Conservation (phyloP, 805 yeast genomes). For the Metschnikowia proteae region DNA sequence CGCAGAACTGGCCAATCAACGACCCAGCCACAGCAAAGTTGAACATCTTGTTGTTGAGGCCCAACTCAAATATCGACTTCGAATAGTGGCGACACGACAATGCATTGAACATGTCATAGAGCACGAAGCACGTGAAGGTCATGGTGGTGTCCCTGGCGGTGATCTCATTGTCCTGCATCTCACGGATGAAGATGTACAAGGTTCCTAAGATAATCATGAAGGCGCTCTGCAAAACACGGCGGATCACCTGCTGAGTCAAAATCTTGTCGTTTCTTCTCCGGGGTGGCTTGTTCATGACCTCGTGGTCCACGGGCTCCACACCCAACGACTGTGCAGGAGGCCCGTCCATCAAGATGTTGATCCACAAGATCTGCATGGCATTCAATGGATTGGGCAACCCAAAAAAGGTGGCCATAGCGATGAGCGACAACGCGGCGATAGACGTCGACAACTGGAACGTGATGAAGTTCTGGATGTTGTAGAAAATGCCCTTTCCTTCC, state of each 20-base stretch:
- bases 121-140: conserved; percentile 96
- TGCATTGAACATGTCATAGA: conserved; percentile 97
- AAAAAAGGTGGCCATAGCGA: conserved; percentile 82
- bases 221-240: conserved; percentile 75
- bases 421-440: conserved; percentile 87
- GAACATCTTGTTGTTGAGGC: conserved; percentile 83
- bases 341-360: conserved; percentile 96
- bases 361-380: conserved; percentile 98
- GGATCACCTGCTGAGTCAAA: conserved; percentile 63
- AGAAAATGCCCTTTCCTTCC: conserved; percentile 96
- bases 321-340: conserved; percentile 98
- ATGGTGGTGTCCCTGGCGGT: conserved; percentile 97
- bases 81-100: conserved; percentile 85
- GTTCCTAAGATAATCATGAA: conserved; percentile 79
- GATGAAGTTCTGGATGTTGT: conserved; percentile 89
- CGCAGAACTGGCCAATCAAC: conserved; percentile 85
- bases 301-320: conserved; percentile 95
- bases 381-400: conserved; percentile 91
- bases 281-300: conserved; percentile 95
- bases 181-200: conserved; percentile 76
- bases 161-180: conserved; percentile 78
- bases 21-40: conserved; percentile 89
- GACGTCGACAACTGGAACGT: conserved; percentile 95
- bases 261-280: conserved; percentile 84
- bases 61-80: conserved; percentile 79